Percentiles rank a stretch among this genome's conserved stretches.
phyloP scores from a whole-genome alignment of 768 basidiomycete species.

The Lentinula sp. region DNA sequence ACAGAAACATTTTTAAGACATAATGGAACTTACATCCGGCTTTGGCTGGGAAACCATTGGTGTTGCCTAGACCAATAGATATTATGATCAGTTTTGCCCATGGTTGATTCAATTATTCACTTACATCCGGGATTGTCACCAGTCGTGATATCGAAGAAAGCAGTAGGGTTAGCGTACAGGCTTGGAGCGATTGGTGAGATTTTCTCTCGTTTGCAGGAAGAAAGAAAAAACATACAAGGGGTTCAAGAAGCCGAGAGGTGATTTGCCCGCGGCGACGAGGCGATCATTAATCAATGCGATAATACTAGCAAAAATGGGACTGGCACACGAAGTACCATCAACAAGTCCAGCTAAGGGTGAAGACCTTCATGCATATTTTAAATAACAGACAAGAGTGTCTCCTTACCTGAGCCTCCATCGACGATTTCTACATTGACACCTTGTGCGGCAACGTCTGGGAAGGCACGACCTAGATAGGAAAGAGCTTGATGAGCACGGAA shows the following conservation, averaged over 20 bases:
- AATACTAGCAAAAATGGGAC: constrained; percentile 41
- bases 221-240: constrained; percentile 18
- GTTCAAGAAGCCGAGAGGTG: constrained; percentile 31
- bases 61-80: background rate
- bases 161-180: constrained; percentile 26
- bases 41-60: constrained; percentile 27
- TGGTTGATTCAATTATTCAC: constrained; percentile 24
- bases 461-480: constrained; percentile 9
- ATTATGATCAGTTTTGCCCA: constrained; percentile 15
- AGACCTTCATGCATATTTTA: constrained; percentile 22
- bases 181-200: background rate
- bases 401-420: constrained; percentile 12
- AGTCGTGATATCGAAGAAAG: constrained; percentile 35
- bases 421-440: constrained; percentile 16
- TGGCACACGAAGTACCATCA: constrained; percentile 40
- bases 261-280: constrained; percentile 25
- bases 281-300: constrained; percentile 40
- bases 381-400: constrained; percentile 2
- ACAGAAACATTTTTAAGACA: background rate
- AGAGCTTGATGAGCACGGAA: constrained; percentile 13
- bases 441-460: constrained; percentile 45
- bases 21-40: constrained; percentile 19
- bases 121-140: constrained; percentile 38
- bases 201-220: background rate
- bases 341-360: constrained; percentile 8